Percentiles rank a stretch among this genome's conserved stretches.
phyloP scores from a whole-genome alignment of 1,139 yeast genomes.

The Debaryomyces coudertii region DNA sequence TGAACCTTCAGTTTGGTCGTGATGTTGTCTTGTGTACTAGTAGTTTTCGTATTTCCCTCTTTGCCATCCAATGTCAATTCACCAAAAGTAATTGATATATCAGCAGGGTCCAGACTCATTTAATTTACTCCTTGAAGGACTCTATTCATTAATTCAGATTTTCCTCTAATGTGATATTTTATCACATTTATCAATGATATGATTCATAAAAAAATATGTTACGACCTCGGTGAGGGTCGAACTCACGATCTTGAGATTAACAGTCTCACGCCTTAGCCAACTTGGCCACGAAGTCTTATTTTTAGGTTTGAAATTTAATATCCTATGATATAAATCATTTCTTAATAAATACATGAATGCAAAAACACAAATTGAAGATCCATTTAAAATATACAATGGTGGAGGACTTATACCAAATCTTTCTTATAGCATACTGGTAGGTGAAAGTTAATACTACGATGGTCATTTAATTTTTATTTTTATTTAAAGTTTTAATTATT shows the following conservation, averaged over 20 bases:
- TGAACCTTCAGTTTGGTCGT: neutral
- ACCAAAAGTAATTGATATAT: neutral
- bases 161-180: too few relatives aligned
- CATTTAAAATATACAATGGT: too few relatives aligned
- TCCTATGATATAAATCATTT: too few relatives aligned
- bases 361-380: too few relatives aligned
- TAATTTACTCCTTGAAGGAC: neutral
- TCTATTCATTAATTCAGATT: neutral
- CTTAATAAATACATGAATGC: too few relatives aligned
- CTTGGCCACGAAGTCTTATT: constrained; percentile 44
- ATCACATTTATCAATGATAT: neutral
- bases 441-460: too few relatives aligned
- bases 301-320: neutral
- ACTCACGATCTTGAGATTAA: constrained; percentile 48
- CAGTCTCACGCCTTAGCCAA: constrained; percentile 49
- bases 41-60: neutral
- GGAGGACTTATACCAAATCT: too few relatives aligned
- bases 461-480: too few relatives aligned
- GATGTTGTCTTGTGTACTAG: neutral
- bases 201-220: constrained; percentile 1
- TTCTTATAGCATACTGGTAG: too few relatives aligned
- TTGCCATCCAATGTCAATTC: neutral
- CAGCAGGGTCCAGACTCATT: constrained; percentile 2
- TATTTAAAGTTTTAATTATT: too few relatives aligned
- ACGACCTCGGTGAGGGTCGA: constrained; percentile 43